Evolutionary conservation across 306 rosid genomes (phyloP).

Genomic region (Dalbergia oliveri): DNA sequence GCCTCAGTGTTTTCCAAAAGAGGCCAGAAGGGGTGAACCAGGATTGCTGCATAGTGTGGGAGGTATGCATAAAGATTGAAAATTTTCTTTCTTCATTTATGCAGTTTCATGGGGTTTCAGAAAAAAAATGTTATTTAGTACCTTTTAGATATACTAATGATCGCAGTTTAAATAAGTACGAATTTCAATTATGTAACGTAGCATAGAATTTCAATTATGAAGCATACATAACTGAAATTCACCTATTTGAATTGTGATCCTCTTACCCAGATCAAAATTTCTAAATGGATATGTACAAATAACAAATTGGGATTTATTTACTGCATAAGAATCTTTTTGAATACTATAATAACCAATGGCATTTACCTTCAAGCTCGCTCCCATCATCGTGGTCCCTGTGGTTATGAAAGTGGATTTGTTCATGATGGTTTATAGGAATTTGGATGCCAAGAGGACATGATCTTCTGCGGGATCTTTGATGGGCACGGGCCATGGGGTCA

Average conservation of each 20-base stretch:
- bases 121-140: too few species aligned
- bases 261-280: too few species aligned
- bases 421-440: conserved; percentile 67
- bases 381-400: conserved; percentile 35
- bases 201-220: too few species aligned
- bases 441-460: conserved; percentile 94
- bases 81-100: neutral
- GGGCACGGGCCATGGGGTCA: conserved; percentile 99
- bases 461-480: conserved; percentile 90
- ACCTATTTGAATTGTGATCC: too few species aligned
- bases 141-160: too few species aligned
- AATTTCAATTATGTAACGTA: too few species aligned
- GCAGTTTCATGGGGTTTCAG: neutral
- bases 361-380: conserved; percentile 14
- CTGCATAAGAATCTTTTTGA: neutral
- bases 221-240: too few species aligned
- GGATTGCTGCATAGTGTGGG: conserved; percentile 98
- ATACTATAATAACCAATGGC: neutral
- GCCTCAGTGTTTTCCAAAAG: conserved; percentile 80
- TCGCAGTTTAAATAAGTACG: too few species aligned
- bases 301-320: neutral
- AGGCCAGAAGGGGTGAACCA: conserved; percentile 91
- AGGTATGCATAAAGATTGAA: conserved; percentile 60
- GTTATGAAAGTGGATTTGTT: conserved; percentile 2
- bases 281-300: too few species aligned